Evolutionary conservation across 2,329 filamentous ascomycete species (phyloP), one percentile per base, ranked within the genome.

Genomic region (Fusarium sp.): DNA sequence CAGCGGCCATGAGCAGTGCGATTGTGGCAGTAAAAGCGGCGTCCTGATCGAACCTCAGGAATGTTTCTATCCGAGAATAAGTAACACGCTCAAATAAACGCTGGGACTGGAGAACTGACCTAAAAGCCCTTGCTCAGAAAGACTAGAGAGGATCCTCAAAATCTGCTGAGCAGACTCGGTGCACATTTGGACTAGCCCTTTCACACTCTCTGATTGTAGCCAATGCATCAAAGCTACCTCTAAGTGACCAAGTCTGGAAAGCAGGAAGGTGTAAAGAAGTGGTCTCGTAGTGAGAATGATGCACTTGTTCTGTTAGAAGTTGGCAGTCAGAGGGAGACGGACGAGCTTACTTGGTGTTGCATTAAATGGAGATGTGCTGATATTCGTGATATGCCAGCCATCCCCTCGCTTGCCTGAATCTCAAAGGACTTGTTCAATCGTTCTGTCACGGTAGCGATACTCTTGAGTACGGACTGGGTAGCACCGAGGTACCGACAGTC

Each of bases 1-100:
- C 73, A n/a, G 83, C 69, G 7, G 79, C 82, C 19, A 86, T 74
- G 1, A 85, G 71, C 0, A 86, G 77, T 10, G 82, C 78, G 19
- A 85, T 80, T 1, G 81, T 82, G 0, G 85, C 83, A 6, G 68
- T 69, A 25, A 74, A 74, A 1, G 60, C 59, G 37, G 64, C 72
- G 7, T 72, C 67, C 7, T 74, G 67, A 15, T 74, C 72, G 13
- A 72, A 74, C 1, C 33, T 38, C 5, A 74, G 30, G 25, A 74
- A 74, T 0, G 60, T 74, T 28, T 74, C 71, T 74, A 32, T 21
- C 3, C 3, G 2, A 11, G 6, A 2, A 25, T 67, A 23, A 67
- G 37, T n/a, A 5, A 13, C 3, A 23, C 1, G 0, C 21, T 6
- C 46, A 49, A 49, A 9, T n/a, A 30, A 18, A 4, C 0, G 0